These are phyloP conservation scores for Aspergillus pseudotamarii DNA, from an alignment of 2,329 filamentous ascomycete species.

Conservation along the genomic window DNA sequence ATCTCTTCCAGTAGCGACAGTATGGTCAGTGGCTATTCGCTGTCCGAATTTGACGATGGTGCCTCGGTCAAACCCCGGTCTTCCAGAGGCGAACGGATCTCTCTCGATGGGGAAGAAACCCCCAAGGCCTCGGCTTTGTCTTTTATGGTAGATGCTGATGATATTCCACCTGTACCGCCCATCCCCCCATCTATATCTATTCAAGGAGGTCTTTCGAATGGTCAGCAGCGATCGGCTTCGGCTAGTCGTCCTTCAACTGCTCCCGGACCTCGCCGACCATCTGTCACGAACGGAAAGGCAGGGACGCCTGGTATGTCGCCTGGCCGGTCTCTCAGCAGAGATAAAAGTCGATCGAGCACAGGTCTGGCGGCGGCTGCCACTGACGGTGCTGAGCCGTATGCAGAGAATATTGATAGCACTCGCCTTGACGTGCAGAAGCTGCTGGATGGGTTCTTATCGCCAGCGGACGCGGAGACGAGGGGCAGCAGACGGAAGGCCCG, in stretches of 20 bases:
- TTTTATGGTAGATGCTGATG: constrained; percentile 27
- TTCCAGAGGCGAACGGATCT: constrained; percentile 23
- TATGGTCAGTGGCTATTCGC: constrained; percentile 46
- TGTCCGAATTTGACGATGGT: constrained; percentile 39
- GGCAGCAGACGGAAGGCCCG: constrained; percentile 19
- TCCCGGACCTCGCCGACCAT: constrained; percentile 28
- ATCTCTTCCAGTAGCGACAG: constrained; percentile 48
- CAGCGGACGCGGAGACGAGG: constrained; percentile 22
- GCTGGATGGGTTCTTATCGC: constrained; percentile 39
- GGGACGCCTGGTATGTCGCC: constrained; percentile 20
- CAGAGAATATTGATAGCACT: constrained; percentile 22
- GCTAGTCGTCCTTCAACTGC: constrained; percentile 37
- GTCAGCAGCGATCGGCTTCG: constrained; percentile 36
- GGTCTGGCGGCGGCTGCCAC: constrained; percentile 28
- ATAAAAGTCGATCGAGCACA: constrained; percentile 39
- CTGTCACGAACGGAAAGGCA: constrained; percentile 25
- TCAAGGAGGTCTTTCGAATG: constrained; percentile 46
- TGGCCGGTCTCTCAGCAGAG: constrained; percentile 33
- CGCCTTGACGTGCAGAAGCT: constrained; percentile 41
- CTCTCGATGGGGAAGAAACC: constrained; percentile 33
- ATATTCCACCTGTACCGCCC: constrained; percentile 51
- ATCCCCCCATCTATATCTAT: constrained; percentile 45
- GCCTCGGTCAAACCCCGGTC: constrained; percentile 32
- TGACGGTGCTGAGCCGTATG: constrained; percentile 21
- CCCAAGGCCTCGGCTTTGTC: constrained; percentile 32